Evolutionary conservation across 2,329 filamentous ascomycete genomes (phyloP), one percentile per base, ranked within the genome.

Genomic region (Fusarium marasasianum): DNA sequence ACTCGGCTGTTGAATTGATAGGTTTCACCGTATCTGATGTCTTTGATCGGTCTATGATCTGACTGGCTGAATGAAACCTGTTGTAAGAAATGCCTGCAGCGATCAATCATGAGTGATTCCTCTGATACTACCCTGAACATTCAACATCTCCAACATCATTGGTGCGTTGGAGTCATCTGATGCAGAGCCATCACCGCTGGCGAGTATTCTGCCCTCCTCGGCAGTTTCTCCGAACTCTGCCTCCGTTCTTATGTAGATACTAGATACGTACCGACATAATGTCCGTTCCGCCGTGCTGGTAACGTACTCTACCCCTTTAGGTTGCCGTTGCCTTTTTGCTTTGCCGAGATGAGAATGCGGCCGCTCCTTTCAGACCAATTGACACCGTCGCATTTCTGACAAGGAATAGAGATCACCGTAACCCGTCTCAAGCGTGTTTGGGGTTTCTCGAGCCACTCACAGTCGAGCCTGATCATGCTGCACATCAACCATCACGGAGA

Each of bases 391-490:
- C 43, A 67, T 67, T 63, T 71, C 47, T 71, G 47, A 71, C 68
- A 71, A 40, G 59, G 66, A 50, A 66, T 9, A 43, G 53, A 66
- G 67, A 71, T 76, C 55, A 69, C 69, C 54, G 44, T 44, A 69
- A 61, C 35, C 59, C 64, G 76, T 78, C 76, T 77, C 76, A 74
- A 78, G 63, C 73, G 64, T 73, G 76, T 78, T 78, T 78, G 66
- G 66, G 68, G 48, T 72, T 76, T 71, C 22, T 37, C 50, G 44
- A n/a, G 54, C 67, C 68, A 71, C n/a, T 71, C 61, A 71, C 45
- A 48, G 48, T 65, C 38, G 63, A 61, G 63, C 43, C 54, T 57
- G 41, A n/a, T 45, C 48, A 45, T 45, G 18, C 31, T 66, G 63
- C 26, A 37, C 35, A 37, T 31, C 40, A 61, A 63, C 37, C 43